Evolutionary conservation across 2,329 filamentous ascomycete species (phyloP).

Genomic region (Diplocarpon mali): DNA sequence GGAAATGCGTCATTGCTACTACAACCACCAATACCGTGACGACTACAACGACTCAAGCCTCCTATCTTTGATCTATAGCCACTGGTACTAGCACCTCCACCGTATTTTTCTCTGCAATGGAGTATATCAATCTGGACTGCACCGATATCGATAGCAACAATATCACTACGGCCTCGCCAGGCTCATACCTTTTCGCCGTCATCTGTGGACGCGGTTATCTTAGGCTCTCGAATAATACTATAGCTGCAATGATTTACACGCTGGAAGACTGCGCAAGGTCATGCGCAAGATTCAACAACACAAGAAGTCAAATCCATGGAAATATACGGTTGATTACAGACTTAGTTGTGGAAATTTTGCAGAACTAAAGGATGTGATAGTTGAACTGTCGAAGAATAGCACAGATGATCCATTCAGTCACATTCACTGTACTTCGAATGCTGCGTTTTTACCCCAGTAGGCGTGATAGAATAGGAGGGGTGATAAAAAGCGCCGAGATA

Average conservation of each 20-base stretch:
- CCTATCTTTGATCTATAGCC: not conserved
- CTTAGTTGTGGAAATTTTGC: too few species aligned
- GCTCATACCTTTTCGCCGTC: constrained; percentile 5
- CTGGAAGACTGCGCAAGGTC: constrained; percentile 8
- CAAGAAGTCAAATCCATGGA: too few species aligned
- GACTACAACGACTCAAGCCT: not conserved
- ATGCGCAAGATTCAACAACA: constrained; percentile 11
- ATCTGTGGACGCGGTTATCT: constrained; percentile 9
- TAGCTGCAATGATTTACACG: constrained; percentile 8
- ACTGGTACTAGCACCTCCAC: constrained; percentile 7
- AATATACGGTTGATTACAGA: too few species aligned
- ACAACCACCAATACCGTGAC: not conserved
- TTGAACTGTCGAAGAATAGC: too few species aligned
- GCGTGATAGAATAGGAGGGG: too few species aligned
- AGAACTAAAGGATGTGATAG: too few species aligned
- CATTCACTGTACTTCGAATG: too few species aligned
- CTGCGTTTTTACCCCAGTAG: too few species aligned
- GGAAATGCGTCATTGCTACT: not conserved
- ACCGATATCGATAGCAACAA: not conserved
- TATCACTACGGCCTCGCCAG: constrained; percentile 2
- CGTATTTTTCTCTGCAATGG: not conserved
- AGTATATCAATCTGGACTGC: not conserved
- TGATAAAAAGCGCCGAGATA: too few species aligned
- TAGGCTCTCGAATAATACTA: constrained; percentile 2
- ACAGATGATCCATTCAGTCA: too few species aligned